Evolutionary conservation across 768 basidiomycete species (phyloP).

Genomic region (Podaxis mareebaensis): DNA sequence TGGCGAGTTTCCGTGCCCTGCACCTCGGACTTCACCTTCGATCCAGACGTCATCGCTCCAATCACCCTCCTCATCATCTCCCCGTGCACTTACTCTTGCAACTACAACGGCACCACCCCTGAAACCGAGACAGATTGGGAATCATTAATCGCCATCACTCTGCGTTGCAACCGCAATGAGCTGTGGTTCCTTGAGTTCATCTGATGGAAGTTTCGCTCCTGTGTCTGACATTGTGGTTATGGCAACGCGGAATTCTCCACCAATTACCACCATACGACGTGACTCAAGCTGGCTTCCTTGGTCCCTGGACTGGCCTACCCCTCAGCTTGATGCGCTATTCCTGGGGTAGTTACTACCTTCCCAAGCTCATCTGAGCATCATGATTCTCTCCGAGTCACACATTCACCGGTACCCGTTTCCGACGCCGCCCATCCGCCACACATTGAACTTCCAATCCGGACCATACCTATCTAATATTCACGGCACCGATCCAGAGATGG

Average conservation of each 20-base stretch:
- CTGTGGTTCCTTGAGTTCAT: neutral
- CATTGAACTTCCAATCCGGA: no score
- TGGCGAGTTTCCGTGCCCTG: conserved; percentile 8
- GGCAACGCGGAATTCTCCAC: neutral
- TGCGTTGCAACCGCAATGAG: neutral
- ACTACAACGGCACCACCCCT: neutral
- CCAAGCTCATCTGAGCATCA: no score
- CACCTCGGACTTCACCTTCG: neutral
- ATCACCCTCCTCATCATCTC: conserved; percentile 7
- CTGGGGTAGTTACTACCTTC: no score
- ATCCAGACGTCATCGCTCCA: conserved; percentile 1
- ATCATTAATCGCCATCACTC: conserved; percentile 1
- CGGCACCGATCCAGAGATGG: no score
- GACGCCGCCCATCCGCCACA: no score
- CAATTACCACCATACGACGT: no score
- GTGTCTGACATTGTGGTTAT: neutral
- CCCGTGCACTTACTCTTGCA: neutral
- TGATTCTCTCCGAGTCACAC: no score
- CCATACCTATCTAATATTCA: no score
- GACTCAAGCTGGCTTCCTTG: no score
- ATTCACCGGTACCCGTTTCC: no score
- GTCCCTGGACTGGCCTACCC: no score
- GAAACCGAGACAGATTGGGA: neutral
- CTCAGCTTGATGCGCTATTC: no score
- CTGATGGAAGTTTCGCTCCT: neutral